phyloP scores from a whole-genome alignment of 495 filamentous ascomycete species.

The Aspergillus hancockii region DNA sequence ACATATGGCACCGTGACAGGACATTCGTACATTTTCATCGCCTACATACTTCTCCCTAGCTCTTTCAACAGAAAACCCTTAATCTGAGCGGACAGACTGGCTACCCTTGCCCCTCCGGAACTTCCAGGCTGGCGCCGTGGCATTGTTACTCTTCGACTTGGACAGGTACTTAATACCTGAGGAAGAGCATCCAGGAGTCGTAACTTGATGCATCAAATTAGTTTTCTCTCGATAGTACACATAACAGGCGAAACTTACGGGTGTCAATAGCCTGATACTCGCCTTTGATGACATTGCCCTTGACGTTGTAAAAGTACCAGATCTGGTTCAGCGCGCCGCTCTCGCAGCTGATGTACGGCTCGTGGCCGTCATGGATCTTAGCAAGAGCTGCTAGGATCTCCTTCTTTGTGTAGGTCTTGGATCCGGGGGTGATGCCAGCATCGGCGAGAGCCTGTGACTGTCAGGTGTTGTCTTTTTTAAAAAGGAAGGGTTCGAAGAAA shows the following conservation, averaged over 20 bases:
- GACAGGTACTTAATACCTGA: constrained; percentile 62
- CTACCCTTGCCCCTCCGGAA: background rate
- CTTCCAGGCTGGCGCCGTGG: background rate
- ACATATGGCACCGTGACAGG: background rate
- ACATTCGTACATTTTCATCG: background rate
- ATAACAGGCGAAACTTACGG: constrained; percentile 35
- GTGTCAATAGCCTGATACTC: constrained; percentile 59
- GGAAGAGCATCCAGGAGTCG: constrained; percentile 54
- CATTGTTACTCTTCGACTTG: constrained; percentile 36
- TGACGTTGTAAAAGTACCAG: constrained; percentile 78
- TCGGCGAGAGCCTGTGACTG: constrained; percentile 51
- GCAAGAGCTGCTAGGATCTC: constrained; percentile 63
- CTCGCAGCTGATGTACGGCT: constrained; percentile 65
- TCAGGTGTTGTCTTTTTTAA: background rate
- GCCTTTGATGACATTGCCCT: constrained; percentile 69
- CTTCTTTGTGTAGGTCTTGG: constrained; percentile 60
- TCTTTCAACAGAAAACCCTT: background rate
- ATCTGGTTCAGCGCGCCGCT: constrained; percentile 61
- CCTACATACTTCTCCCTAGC: background rate
- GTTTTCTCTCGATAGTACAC: constrained; percentile 1
- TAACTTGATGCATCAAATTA: constrained; percentile 35
- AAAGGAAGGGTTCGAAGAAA: background rate
- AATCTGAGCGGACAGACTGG: constrained; percentile 3
- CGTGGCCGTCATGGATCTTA: constrained; percentile 52
- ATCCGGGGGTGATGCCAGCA: constrained; percentile 65